phyloP scores from a whole-genome alignment of 495 filamentous ascomycete genomes.

The Bryoglossum gracile region DNA sequence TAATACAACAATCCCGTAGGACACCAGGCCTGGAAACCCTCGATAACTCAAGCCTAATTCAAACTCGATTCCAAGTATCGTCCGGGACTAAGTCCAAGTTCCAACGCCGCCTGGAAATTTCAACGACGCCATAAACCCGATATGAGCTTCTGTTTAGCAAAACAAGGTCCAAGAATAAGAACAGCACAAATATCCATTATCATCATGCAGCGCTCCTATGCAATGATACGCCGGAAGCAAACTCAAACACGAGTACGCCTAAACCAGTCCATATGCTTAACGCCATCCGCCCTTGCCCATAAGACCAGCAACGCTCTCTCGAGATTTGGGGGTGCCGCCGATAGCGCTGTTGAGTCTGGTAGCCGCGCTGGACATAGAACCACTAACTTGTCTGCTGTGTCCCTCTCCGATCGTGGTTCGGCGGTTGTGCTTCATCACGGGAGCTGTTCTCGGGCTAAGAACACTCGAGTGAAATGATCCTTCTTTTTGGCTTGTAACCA shows the following conservation, averaged over 20 bases:
- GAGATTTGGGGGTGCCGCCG: constrained; percentile 13
- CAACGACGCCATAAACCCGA: too few species aligned
- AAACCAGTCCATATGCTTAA: too few species aligned
- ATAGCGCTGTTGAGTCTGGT: constrained; percentile 15
- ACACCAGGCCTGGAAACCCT: too few species aligned
- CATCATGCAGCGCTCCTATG: constrained; percentile 3
- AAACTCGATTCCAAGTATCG: too few species aligned
- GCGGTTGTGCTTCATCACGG: constrained; percentile 47
- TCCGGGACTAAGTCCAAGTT: too few species aligned
- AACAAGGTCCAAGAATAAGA: not conserved
- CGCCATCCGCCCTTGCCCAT: constrained; percentile 24
- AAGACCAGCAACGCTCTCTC: constrained; percentile 21
- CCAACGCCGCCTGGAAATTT: too few species aligned
- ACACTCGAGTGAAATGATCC: constrained; percentile 46
- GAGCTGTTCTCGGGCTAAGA: constrained; percentile 56
- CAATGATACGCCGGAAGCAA: not conserved
- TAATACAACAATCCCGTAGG: too few species aligned
- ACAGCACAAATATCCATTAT: not conserved
- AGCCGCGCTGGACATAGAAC: constrained; percentile 6
- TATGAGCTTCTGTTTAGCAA: too few species aligned
- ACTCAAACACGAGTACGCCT: too few species aligned
- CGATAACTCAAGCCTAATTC: too few species aligned
- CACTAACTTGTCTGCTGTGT: constrained; percentile 19
- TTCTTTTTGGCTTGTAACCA: constrained; percentile 62
- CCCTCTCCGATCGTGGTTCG: constrained; percentile 22